Base-by-base conservation (phyloP, 345 rosid species). In the Acer campestre region DNA sequence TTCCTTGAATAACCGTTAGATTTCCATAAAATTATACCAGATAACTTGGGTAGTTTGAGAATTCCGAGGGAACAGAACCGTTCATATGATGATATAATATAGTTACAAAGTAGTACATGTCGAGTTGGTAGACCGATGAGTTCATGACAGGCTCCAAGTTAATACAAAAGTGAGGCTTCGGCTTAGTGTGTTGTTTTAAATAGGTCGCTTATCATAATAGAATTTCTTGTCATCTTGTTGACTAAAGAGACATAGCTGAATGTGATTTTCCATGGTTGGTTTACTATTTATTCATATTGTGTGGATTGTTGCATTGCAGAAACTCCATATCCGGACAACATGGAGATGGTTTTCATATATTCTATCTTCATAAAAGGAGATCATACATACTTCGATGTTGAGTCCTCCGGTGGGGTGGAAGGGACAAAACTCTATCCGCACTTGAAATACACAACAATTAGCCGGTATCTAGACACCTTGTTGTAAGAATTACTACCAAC, bases 301-400 rank as follows among this genome's bases (percentile, higher is more conserved):
- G 10, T 73, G 18, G 66, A 6, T 70, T 61, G 29, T 51, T 61
- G 16, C 58, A 75, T 68, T 88, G 91, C 92, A 91, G 93, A 86
- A 77, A 77, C 87, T 66, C 82, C 87, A 20, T 88, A 88, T 81
- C 91, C 90, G 4, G 84, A 80, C 72, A 85, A 81, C 78, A 83
- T 82, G 86, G 79, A 46, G 61, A 75, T 82, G 82, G 20, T 86
- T n/a, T 90, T 90, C 73, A 81, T 87, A 75, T 89, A 89, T 67
- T 89, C 92, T 0, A 75, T 76, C 4, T 90, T 90, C 68, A 67
- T 90, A 25, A 86, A 86, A 81, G 94, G 89, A 25, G 91, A 90
- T 82, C 90, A 84, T 48, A 89, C 92, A 10, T 89, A 82, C 78
- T 87, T 83, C 17, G 84, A 85, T 25, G 80, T 87, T 23, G 78